Base-by-base conservation (phyloP, 2,329 filamentous ascomycete species). In the Beauveria scarabaeidicola region DNA sequence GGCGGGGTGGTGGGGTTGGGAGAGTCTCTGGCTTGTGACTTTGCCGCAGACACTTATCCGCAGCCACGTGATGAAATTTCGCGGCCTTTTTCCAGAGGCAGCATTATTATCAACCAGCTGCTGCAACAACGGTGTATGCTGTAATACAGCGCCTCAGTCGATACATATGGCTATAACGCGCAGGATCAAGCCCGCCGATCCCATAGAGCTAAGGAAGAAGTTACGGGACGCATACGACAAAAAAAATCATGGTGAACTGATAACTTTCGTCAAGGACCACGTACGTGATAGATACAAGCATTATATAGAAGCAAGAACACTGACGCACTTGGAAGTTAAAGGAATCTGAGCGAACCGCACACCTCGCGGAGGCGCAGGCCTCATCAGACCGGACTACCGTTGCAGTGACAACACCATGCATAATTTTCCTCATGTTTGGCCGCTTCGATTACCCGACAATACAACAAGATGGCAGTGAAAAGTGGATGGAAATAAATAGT, bases 221-320 rank as follows among this genome's bases (percentile, higher is more conserved):
- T 50, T 50, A 50, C 25, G 25, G 27, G 47, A 50, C n/a, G n/a
- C n/a, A 50, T 50, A 50, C n/a, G 7, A 19, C n/a, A 50, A 10
- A 32, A 48, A 27, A 29, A 50, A 50, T 29, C 1, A 29, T n/a
- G 15, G 29, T 50, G 15, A 50, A 50, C 5, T 50, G 15, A 32
- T 50, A 50, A 32, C 47, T 50, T 50, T 50, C n/a, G n/a, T 50
- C n/a, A 50, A 50, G 47, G 47, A 50, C 27, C n/a, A 50, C n/a
- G n/a, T 50, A 50, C n/a, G 5, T 50, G 3, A 6, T 50, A 19
- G 47, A 29, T 25, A 23, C 3, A 17, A 47, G 21, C 6, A 23
- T 47, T 47, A 23, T 47, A 23, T 47, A 47, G 21, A 47, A 25
- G 43, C 9, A 47, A 25, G 7, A 32, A 17, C n/a, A 50, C 21